These are phyloP conservation scores for Nakazawaea ishiwadae DNA, from an alignment of 805 yeast genomes.

Conservation along the genomic window DNA sequence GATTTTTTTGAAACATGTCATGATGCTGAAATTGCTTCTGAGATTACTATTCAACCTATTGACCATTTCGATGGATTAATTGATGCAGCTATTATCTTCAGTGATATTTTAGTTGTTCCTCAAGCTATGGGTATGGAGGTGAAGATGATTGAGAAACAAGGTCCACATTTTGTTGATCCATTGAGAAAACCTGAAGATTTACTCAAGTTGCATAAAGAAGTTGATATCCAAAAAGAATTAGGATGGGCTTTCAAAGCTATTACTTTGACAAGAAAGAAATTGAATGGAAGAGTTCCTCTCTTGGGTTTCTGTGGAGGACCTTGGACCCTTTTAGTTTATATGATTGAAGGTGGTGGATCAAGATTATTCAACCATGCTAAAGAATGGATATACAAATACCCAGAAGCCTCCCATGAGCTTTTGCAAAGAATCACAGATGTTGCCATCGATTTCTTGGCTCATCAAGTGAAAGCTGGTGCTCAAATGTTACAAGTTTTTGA, in stretches of 20 bases:
- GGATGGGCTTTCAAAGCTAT: slow-evolving; percentile 97
- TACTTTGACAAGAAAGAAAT: slow-evolving; percentile 79
- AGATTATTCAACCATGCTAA: slow-evolving; percentile 87
- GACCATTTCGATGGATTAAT: slow-evolving; percentile 83
- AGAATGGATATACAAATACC: slow-evolving; percentile 84
- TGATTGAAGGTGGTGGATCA: slow-evolving; percentile 97
- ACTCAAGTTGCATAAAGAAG: slow-evolving; percentile 49
- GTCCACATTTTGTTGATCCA: slow-evolving; percentile 91
- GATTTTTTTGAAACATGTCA: slow-evolving; percentile 96
- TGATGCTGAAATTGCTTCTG: slow-evolving; percentile 90
- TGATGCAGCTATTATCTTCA: slow-evolving; percentile 96
- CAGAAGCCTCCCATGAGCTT: slow-evolving; percentile 64
- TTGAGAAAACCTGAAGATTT: slow-evolving; percentile 71
- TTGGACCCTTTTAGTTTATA: slow-evolving; percentile 94
- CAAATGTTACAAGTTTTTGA: slow-evolving; percentile 97
- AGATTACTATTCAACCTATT: slow-evolving; percentile 92
- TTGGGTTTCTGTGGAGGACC: slow-evolving; percentile 98
- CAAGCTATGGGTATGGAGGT: slow-evolving; percentile 98
- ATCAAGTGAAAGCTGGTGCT: slow-evolving; percentile 96
- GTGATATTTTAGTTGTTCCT: slow-evolving; percentile 93
- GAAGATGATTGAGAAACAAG: slow-evolving; percentile 89
- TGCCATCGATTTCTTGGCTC: slow-evolving; percentile 87
- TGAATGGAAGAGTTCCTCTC: slow-evolving; percentile 88
- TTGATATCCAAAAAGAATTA: slow-evolving; percentile 70
- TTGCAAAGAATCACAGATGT: slow-evolving; percentile 79